phyloP scores from a whole-genome alignment of 2,329 filamentous ascomycete genomes.

The Scortechinia acanthostroma region DNA sequence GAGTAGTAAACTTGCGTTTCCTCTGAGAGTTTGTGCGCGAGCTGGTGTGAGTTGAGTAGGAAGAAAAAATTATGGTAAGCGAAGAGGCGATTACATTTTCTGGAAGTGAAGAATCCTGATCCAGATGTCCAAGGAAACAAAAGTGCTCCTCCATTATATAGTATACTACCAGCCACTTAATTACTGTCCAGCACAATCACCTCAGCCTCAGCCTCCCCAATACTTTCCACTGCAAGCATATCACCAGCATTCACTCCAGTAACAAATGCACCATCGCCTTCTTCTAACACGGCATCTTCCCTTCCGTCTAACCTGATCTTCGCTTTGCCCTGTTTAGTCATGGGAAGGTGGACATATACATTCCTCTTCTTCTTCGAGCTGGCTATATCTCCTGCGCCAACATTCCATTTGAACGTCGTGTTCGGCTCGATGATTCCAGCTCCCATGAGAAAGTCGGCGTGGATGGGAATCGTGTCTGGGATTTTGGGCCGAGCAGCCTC shows the following conservation, averaged over 20 bases:
- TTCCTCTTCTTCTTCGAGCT: slow-evolving; percentile 57
- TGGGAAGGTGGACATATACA: slow-evolving; percentile 75
- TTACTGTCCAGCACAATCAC: slow-evolving; percentile 62
- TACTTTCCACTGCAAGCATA: slow-evolving; percentile 55
- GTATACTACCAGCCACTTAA: too few species aligned
- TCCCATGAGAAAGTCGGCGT: slow-evolving; percentile 78
- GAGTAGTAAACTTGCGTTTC: too few species aligned
- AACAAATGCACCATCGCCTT: slow-evolving; percentile 78
- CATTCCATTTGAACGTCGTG: slow-evolving; percentile 61
- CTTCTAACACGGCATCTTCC: slow-evolving; percentile 59
- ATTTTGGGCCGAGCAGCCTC: slow-evolving; percentile 52
- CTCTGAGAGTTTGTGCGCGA: too few species aligned
- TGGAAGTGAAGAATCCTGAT: too few species aligned
- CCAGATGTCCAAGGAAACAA: too few species aligned
- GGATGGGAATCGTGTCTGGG: slow-evolving; percentile 69
- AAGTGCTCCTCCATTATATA: too few species aligned
- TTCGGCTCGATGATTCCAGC: slow-evolving; percentile 66
- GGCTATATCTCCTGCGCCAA: slow-evolving; percentile 47
- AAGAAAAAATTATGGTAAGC: too few species aligned
- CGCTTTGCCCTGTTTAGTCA: slow-evolving; percentile 66
- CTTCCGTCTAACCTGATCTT: slow-evolving; percentile 63
- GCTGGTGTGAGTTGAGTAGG: too few species aligned
- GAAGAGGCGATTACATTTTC: too few species aligned
- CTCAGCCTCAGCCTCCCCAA: slow-evolving; percentile 64
- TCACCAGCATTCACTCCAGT: slow-evolving; percentile 58